Percentiles rank a stretch among this genome's conserved stretches.
Conservation (phyloP, 2,329 filamentous ascomycete genomes). For the Colletotrichum cuscutae region DNA sequence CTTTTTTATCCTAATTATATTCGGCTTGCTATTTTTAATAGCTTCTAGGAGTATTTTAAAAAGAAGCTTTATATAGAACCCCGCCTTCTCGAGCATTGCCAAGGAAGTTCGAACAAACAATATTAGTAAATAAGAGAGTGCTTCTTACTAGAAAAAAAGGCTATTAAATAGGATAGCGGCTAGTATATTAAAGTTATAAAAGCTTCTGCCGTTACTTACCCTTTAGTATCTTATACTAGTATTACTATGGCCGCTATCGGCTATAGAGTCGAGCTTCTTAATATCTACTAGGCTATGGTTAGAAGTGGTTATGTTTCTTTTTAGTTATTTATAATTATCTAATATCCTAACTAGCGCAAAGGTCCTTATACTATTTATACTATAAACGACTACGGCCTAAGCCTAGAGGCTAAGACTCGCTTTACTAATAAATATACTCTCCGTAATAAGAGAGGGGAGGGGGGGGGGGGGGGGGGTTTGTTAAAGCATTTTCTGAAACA, state of each 20-base stretch:
- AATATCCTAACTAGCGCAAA: not conserved
- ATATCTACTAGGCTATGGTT: not conserved
- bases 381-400: not conserved
- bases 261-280: not conserved
- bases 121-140: no score
- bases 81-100: no score
- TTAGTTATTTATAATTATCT: not conserved
- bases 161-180: no score
- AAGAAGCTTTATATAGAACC: no score
- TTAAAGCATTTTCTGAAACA: no score
- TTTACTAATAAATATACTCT: not conserved
- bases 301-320: not conserved
- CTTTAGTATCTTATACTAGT: not conserved
- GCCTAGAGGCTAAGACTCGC: not conserved
- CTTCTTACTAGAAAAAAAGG: no score
- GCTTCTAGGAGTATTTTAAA: no score
- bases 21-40: no score
- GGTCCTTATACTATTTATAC: not conserved
- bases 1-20: no score
- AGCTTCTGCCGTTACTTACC: not conserved
- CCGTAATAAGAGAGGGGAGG: fast-evolving
- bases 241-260: not conserved
- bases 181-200: slow-evolving; percentile 2
- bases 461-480: no score
- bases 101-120: no score